phyloP scores from a whole-genome alignment of 2,329 filamentous ascomycete genomes.

The Piedraia hortae region DNA sequence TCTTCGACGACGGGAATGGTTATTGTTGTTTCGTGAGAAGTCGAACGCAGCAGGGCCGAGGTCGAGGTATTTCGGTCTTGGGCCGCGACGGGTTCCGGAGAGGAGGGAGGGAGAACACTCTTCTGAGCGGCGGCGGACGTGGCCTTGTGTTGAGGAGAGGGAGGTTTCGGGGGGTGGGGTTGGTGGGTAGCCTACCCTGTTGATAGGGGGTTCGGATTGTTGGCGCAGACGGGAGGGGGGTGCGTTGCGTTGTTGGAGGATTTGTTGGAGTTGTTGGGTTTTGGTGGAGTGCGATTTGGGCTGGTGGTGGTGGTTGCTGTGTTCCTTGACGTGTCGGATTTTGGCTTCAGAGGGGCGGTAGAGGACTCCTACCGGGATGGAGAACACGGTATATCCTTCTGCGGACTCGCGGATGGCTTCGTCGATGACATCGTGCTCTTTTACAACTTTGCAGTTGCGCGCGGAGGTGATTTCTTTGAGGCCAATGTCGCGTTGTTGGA shows the following conservation, averaged over 20 bases:
- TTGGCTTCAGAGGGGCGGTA: constrained; percentile 94
- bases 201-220: constrained; percentile 57
- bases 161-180: constrained; percentile 90
- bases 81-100: constrained; percentile 17
- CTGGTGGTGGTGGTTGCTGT: constrained; percentile 92
- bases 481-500: constrained; percentile 71
- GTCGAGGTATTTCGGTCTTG: constrained; percentile 19
- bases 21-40: constrained; percentile 2
- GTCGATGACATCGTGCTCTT: constrained; percentile 92
- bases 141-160: constrained; percentile 7
- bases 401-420: constrained; percentile 84
- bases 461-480: constrained; percentile 78
- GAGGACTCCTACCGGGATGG: constrained; percentile 81
- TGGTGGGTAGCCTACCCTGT: constrained; percentile 73
- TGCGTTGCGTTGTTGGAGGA: constrained; percentile 9
- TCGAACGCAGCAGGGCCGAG: constrained; percentile 22
- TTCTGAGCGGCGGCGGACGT: constrained; percentile 12
- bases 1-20: no score
- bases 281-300: constrained; percentile 65
- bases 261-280: constrained; percentile 5
- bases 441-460: constrained; percentile 82
- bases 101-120: constrained; percentile 16
- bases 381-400: constrained; percentile 97
- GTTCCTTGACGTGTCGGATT: constrained; percentile 91
- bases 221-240: constrained; percentile 46